phyloP scores from a whole-genome alignment of 805 yeast genomes.

The Suhomyces xylopsoci region DNA sequence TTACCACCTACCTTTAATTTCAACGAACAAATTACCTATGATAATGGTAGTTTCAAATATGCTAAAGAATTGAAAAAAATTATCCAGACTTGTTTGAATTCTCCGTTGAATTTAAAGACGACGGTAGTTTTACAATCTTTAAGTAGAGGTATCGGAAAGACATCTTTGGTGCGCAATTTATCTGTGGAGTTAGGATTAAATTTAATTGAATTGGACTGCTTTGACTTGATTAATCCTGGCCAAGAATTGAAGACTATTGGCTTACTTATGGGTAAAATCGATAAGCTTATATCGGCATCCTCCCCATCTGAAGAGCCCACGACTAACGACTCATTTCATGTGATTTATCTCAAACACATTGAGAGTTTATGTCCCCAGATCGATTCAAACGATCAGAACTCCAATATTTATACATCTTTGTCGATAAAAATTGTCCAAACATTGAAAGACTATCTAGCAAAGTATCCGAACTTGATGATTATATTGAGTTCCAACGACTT shows the following conservation, averaged over 20 bases:
- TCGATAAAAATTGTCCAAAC: slow-evolving; percentile 55
- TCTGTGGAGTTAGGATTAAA: slow-evolving; percentile 63
- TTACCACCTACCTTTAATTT: slow-evolving; percentile 43
- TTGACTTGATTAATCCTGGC: slow-evolving; percentile 62
- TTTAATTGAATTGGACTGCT: slow-evolving; percentile 65
- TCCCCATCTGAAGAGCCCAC: slow-evolving; percentile 8
- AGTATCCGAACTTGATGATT: slow-evolving; percentile 42
- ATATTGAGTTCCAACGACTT: slow-evolving; percentile 70
- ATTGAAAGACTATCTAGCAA: slow-evolving; percentile 50
- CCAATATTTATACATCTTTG: slow-evolving; percentile 40
- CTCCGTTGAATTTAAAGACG: slow-evolving; percentile 48
- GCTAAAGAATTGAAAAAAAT: slow-evolving; percentile 49
- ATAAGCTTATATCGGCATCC: slow-evolving; percentile 49
- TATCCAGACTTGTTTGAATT: slow-evolving; percentile 48
- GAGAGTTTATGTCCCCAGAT: slow-evolving; percentile 69
- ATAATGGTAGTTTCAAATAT: slow-evolving; percentile 44
- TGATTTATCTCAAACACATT: slow-evolving; percentile 66
- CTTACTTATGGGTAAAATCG: slow-evolving; percentile 69
- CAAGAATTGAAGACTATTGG: slow-evolving; percentile 81
- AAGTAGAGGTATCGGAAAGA: slow-evolving; percentile 77
- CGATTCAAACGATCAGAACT: slow-evolving; percentile 54
- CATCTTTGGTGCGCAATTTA: slow-evolving; percentile 55
- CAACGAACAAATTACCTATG: slow-evolving; percentile 12
- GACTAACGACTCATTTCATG: slow-evolving; percentile 22
- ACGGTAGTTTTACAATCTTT: slow-evolving; percentile 65